Base-by-base conservation (phyloP, 2,329 filamentous ascomycete species). In the Penicillium rolfsii region DNA sequence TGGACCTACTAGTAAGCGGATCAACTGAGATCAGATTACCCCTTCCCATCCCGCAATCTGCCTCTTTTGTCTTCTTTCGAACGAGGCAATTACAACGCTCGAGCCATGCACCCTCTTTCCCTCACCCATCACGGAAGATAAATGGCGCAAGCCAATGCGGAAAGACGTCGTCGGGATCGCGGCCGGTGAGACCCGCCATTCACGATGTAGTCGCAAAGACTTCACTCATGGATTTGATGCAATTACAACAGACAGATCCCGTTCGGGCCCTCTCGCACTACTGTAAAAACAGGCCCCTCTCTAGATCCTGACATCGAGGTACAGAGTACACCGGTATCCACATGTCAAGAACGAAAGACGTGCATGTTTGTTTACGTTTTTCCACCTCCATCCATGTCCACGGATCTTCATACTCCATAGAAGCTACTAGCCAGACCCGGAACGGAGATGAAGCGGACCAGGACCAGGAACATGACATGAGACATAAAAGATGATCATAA, bases 81-180 rank as follows among this genome's bases (percentile, higher is more conserved):
- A 19, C n/a, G 4, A 35, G 28, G 9, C 12, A 46, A 26, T 12
- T 12, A 26, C 35, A 35, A 33, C 50, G 50, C 50, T 26, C 50
- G 35, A 40, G 35, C 50, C 50, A 53, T 40, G 3, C 2, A n/a
- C 12, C 50, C 30, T 11, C 12, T 33, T 22, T 22, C 19, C 19
- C 19, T 22, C 19, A 22, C 19, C 19, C 19, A 22, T 22, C 19
- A 22, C 19, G 19, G 14, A 22, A 22, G 30, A 40, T 24, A 53
- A 53, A 53, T 53, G 50, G 50, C 50, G 50, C 50, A 53, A 40
- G 36, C 50, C 50, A 26, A 40, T 36, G 19, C 22, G 50, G n/a
- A 36, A 53, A 53, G 30, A 36, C 50, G 50, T 53, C 36, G 50
- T 53, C 50, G 35, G 50, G 50, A 53, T 16, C 24, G 28, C 35